Conservation (phyloP, 2,329 filamentous ascomycete species). For the Fusarium sp. region DNA sequence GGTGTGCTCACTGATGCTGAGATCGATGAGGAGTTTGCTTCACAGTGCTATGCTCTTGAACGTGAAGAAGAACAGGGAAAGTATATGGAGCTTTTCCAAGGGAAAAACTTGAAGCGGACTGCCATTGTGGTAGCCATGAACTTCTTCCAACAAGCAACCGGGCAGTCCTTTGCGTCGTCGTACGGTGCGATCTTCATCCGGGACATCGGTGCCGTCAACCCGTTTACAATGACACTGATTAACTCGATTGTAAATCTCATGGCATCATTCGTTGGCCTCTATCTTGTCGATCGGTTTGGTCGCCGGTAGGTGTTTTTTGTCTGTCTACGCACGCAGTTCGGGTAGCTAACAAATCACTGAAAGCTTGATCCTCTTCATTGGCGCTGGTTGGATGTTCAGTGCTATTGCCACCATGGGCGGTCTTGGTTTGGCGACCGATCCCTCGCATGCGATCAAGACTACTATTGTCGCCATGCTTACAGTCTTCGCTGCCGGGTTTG, state of each 20-base stretch:
- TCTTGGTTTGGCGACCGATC: neutral
- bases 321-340: no score
- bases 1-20: neutral
- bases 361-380: neutral
- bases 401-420: conserved; percentile 1
- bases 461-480: neutral
- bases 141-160: conserved; percentile 1
- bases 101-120: neutral
- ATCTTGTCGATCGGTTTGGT: neutral
- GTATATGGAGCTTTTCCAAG: conserved; percentile 1
- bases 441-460: neutral
- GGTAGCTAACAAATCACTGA: no score
- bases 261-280: neutral
- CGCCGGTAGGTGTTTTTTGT: neutral
- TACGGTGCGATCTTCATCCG: conserved; percentile 1
- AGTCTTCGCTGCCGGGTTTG: neutral
- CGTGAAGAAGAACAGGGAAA: neutral
- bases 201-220: neutral
- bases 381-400: neutral
- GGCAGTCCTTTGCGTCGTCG: neutral
- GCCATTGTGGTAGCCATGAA: neutral
- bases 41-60: neutral
- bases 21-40: neutral
- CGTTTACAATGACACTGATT: neutral
- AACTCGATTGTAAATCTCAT: conserved; percentile 1